Evolutionary conservation across 345 rosid species (phyloP), one percentile per base, ranked within the genome.

Genomic region (Salix udensis): DNA sequence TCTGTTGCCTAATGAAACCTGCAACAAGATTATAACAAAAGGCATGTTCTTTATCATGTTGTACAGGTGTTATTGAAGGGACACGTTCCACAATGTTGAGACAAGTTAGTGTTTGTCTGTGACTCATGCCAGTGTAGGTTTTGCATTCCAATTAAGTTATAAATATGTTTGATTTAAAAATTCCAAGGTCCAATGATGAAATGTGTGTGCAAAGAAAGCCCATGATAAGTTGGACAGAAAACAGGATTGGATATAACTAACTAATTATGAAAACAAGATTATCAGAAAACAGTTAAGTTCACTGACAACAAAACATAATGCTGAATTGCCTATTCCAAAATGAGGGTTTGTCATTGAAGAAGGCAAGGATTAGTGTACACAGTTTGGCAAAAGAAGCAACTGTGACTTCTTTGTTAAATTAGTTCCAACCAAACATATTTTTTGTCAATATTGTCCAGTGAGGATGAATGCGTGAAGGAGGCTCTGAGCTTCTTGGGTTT

Each of bases 401-500:
- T 42, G 36, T 69, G 58, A 61, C 74, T 68, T 36, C 30, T 65
- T 55, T 64, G 31, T 64, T 26, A 66, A 72, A 39, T 0, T 70
- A 77, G 28, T 68, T 72, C 73, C 55, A 42, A 39, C 15, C n/a
- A 9, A 16, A 62, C 14, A 77, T 36, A 48, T 62, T 77, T 77
- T 60, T 37, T 52, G 19, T 62, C 79, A 77, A 46, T 70, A 62
- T 77, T 77, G 84, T 69, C 97, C 97, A 8, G 89, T 87, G 82
- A 91, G 92, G 84, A 95, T 91, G 78, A 91, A 95, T 31, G 98
- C 97, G 72, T 93, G 96, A 62, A 95, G 97, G 74, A 96, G 97
- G 85, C 93, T 93, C 85, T 96, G 98, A 75, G 98, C 99, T 52
- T 95, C 94, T 74, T 89, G 97, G 73, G 96, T 89, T 91, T 93